Base-by-base conservation (phyloP, 1,139 yeast genomes). In the Wickerhamiella pararugosa region DNA sequence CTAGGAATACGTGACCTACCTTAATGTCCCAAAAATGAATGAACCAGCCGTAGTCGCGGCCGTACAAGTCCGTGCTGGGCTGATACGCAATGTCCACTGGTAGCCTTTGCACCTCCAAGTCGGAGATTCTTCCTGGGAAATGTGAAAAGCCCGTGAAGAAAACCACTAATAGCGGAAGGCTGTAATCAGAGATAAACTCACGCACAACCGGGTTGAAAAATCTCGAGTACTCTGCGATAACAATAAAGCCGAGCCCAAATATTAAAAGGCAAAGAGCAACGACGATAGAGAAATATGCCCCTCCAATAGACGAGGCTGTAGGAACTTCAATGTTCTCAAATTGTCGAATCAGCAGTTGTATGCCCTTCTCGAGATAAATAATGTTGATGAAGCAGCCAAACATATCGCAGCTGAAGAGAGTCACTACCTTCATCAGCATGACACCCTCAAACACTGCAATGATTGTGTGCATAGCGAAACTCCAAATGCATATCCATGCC, bases 401-500 rank as follows among this genome's bases (percentile, higher is more conserved):
- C 7, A 84, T 84, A 51, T 87, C 94, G 60, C 97, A 90, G 5
- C 94, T 83, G 58, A 76, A 90, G 45, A 75, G 66, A 2, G 94
- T 80, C 32, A 90, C 83, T 51, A 73, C 79, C 50, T 75, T 73
- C 60, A 87, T 64, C 44, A 74, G 76, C 43, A 76, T 69, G 34
- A 83, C 81, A 55, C 75, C 65, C 58, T 90, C 90, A 43, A 73
- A 65, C 2, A 79, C 52, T 0, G 96, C 90, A 32, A 87, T 67
- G 1, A 76, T 46, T 32, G 82, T 64, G 61, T 90, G 97, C 65
- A 83, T 70, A 5, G 77, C 69, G 83, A 81, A 80, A 4, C 86
- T 71, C 98, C 98, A 90, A 6, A 90, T 66, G 54, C 86, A 83
- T 28, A 87, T 67, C 97, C 97, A 90, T 56, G 92, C 79, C 95